Base-by-base conservation (phyloP, 768 basidiomycete species). In the Tephrocybe sp. region DNA sequence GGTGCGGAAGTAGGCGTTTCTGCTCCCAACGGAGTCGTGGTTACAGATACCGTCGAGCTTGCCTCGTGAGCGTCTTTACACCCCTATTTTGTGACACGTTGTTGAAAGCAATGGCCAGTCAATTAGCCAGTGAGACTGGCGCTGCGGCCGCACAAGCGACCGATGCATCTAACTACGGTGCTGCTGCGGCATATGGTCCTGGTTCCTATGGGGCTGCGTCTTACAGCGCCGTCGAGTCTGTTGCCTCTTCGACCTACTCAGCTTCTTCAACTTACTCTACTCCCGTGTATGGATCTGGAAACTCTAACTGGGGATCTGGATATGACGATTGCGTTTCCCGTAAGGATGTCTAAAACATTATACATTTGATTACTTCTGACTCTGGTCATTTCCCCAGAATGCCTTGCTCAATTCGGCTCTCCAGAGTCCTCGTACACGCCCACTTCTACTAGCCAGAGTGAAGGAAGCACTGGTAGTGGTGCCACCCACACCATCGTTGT, bases 401-500 rank as follows among this genome's bases (percentile, higher is more conserved):
- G 87, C 60, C 64, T 84, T 53, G 80, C 83, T 42, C 66, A 72
- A n/a, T 87, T 72, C 62, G 83, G 81, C 47, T 53, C 61, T 19
- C 55, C 66, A 10, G 55, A 67, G 45, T 62, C 68, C 23, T 55
- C 67, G 1, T 71, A 70, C 58, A 59, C 59, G 30, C 69, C 74
- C 3, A 64, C 70, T 41, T 57, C 62, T 15, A 69, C 66, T n/a
- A 64, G 57, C 50, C 56, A 51, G 29, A 53, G 62, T 47, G 57
- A 54, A 25, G 70, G 72, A 45, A 65, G 64, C 58, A 53, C 51
- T 22, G 82, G 82, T 33, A 68, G 63, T 39, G 83, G 84, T 47
- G 74, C 70, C 30, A 88, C 85, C 15, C 81, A 86, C 71, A 88
- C 86, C 37, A 79, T 91, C 63, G 79, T 86, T 56, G 88, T 91